phyloP scores from a whole-genome alignment of 169 alveolate species.

The Plasmodium sp. region DNA sequence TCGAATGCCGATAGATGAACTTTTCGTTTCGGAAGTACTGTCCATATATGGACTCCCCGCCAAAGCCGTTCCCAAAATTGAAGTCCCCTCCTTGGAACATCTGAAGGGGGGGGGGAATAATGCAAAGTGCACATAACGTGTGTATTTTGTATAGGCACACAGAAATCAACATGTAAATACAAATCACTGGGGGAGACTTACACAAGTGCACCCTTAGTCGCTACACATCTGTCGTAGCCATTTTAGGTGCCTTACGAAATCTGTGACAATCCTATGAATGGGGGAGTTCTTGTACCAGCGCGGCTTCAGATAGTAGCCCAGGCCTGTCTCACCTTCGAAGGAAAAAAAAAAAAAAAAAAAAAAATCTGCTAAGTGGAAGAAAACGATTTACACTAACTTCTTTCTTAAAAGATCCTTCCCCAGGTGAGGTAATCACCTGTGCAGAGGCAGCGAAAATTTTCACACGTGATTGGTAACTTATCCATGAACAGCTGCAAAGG shows the following conservation, averaged over 20 bases:
- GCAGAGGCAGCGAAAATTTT: conserved; percentile 93
- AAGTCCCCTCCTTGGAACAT: conserved; percentile 92
- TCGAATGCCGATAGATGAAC: conserved; percentile 84
- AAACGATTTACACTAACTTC: background rate
- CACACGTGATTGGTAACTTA: conserved; percentile 89
- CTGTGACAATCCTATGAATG: conserved; percentile 85
- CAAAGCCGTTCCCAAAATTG: conserved; percentile 89
- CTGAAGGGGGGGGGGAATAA: conserved; percentile 24
- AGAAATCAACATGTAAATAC: background rate
- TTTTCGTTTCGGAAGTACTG: conserved; percentile 88
- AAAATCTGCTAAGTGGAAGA: background rate
- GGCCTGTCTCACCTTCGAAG: conserved; percentile 85
- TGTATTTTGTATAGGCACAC: background rate
- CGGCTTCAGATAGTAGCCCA: conserved; percentile 88
- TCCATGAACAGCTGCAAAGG: conserved; percentile 86
- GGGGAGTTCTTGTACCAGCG: conserved; percentile 89
- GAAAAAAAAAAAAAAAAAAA: conserved; percentile 29
- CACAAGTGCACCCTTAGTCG: background rate
- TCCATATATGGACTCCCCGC: conserved; percentile 91
- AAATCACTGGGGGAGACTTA: background rate
- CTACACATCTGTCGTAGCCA: background rate
- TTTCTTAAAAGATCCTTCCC: background rate
- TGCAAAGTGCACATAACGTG: background rate
- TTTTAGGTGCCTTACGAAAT: conserved; percentile 77
- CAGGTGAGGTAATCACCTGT: conserved; percentile 82